phyloP scores from a whole-genome alignment of 1,139 yeast species.

The Wickerhamomyces sp. region DNA sequence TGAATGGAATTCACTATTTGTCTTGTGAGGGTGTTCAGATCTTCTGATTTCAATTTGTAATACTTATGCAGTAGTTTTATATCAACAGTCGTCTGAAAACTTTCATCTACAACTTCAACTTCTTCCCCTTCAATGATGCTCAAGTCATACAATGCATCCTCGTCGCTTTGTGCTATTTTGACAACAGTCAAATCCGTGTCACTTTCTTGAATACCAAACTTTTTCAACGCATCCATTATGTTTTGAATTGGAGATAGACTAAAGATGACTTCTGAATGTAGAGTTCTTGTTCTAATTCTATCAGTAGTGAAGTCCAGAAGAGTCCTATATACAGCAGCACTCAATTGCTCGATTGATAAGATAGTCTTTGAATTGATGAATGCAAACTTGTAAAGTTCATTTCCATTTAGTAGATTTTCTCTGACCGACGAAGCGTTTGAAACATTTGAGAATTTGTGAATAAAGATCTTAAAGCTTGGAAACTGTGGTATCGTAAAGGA shows the following conservation, averaged over 20 bases:
- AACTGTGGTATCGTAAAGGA: slow-evolving; percentile 37
- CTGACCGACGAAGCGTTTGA: slow-evolving; percentile 37
- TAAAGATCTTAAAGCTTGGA: slow-evolving; percentile 29
- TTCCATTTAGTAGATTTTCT: slow-evolving; percentile 31
- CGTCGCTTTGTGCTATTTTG: slow-evolving; percentile 26
- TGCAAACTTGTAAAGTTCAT: slow-evolving; percentile 38
- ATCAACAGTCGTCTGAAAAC: slow-evolving; percentile 28
- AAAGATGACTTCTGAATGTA: slow-evolving; percentile 50
- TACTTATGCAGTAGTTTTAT: slow-evolving; percentile 30
- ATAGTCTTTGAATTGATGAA: slow-evolving; percentile 43
- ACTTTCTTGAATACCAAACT: slow-evolving; percentile 41
- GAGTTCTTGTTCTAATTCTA: slow-evolving; percentile 39
- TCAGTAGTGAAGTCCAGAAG: slow-evolving; percentile 38
- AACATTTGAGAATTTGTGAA: slow-evolving; percentile 39
- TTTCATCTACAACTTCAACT: slow-evolving; percentile 30
- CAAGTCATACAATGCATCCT: slow-evolving; percentile 18
- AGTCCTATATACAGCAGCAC: slow-evolving; percentile 45
- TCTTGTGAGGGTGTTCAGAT: slow-evolving; percentile 18
- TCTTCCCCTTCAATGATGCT: slow-evolving; percentile 29
- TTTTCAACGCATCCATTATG: slow-evolving; percentile 40
- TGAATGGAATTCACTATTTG: slow-evolving; percentile 31
- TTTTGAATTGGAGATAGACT: slow-evolving; percentile 48
- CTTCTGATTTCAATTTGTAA: slow-evolving; percentile 16
- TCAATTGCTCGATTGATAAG: slow-evolving; percentile 42
- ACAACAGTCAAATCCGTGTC: slow-evolving; percentile 31